These are phyloP conservation scores for Backusella morwellensis DNA, from an alignment of 192 early-diverging fungal species.

Conservation along the genomic window DNA sequence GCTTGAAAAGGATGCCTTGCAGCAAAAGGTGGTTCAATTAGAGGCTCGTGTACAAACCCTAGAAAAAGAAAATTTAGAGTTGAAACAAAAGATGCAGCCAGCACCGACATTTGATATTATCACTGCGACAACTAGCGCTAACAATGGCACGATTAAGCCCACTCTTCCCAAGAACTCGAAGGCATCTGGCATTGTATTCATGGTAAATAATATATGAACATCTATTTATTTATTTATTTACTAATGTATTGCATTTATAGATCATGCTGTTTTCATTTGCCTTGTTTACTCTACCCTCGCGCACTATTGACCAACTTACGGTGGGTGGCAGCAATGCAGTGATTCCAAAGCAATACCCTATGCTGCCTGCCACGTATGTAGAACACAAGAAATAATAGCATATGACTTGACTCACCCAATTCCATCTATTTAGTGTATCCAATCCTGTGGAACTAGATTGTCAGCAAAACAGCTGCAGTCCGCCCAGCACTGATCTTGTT, in stretches of 20 bases:
- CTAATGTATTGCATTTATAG: slow-evolving; percentile 40
- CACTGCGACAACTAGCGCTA: too few relatives aligned
- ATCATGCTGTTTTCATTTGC: slow-evolving; percentile 84
- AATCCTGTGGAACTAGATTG: slow-evolving; percentile 8
- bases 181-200: slow-evolving; percentile 58
- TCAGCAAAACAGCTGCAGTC: not conserved
- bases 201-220: slow-evolving; percentile 40
- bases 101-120: not conserved
- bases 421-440: not conserved
- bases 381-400: not conserved
- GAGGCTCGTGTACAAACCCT: slow-evolving; percentile 56
- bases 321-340: slow-evolving; percentile 40
- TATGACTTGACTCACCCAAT: not conserved
- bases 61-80: slow-evolving; percentile 48
- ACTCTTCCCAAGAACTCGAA: slow-evolving; percentile 34
- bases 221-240: not conserved
- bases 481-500: slow-evolving; percentile 22
- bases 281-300: slow-evolving; percentile 69
- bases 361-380: slow-evolving; percentile 22
- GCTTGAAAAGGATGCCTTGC: slow-evolving; percentile 61
- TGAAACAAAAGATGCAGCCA: slow-evolving; percentile 36
- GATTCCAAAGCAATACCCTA: slow-evolving; percentile 15
- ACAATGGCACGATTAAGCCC: not conserved
- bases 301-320: slow-evolving; percentile 42
- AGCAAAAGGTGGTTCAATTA: slow-evolving; percentile 53